Base-by-base conservation (phyloP, 1,284 basidiomycete species). In the Trichosporon inkin region DNA sequence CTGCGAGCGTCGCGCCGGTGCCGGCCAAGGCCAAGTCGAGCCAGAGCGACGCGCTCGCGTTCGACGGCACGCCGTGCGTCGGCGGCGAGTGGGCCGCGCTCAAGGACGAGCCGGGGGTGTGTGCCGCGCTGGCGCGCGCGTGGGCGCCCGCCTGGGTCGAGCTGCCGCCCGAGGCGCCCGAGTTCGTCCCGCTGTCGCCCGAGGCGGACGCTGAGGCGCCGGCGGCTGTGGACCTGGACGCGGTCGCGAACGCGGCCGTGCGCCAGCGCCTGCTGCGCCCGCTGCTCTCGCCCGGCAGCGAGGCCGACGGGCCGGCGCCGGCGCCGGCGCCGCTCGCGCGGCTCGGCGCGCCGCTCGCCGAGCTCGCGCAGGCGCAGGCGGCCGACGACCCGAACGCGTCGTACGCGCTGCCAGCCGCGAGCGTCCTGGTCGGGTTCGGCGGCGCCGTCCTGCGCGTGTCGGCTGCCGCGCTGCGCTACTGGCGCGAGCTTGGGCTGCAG, bases 401-500 rank as follows among this genome's bases (percentile, higher is more conserved):
- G 41, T 62, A 61, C 37, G 17, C 55, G 4, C 61, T 66, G 0
- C 40, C 57, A 2, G 37, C 60, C n/a, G 44, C 60, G 0, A 39
- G 13, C 7, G 60, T 66, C 10, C 59, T 71, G 52, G 66, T 68
- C 7, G 72, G 71, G 4, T 71, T 64, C 36, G 62, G 65, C 10
- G 63, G 65, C 20, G 63, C 63, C 28, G 62, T 75, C 39, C 67
- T 71, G 54, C 65, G 66, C 17, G 53, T 75, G 5, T 65, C 66
- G 1, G 70, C 70, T 10, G 68, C 74, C 1, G 62, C 64, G 2
- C 38, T 75, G 22, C 63, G 68, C 20, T 77, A 73, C 55, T 77
- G 74, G 73, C 59, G 64, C 16, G 72, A 77, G 57, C 64, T 75
- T 2, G 74, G 73, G 1, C 58, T 77, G 0, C 58, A 68, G 49